These are phyloP conservation scores for Gastrolobium bilobum DNA, from an alignment of 306 rosid genomes.

Conservation along the genomic window DNA sequence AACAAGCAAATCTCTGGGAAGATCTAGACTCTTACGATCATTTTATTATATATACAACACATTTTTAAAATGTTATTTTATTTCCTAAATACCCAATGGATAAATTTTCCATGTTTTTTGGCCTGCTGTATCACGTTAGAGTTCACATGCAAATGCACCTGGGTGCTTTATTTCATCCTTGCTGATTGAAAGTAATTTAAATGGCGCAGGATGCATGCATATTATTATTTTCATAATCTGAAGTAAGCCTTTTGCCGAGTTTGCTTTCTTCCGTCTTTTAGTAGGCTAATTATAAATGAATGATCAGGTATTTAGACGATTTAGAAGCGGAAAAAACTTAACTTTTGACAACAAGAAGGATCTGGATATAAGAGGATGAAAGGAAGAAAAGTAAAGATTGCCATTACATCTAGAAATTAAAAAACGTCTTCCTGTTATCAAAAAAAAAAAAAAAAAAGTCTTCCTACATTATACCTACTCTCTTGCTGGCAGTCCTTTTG, in stretches of 20 bases:
- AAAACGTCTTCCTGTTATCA: background rate
- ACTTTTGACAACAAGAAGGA: background rate
- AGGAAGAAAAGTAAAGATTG: background rate
- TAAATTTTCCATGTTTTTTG: background rate
- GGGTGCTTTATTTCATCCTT: background rate
- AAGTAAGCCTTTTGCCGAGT: background rate
- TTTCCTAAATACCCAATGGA: background rate
- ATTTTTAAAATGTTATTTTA: background rate
- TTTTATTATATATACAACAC: background rate
- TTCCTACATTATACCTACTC: background rate
- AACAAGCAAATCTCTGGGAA: background rate
- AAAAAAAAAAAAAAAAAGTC: too few species aligned
- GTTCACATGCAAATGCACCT: constrained; percentile 32
- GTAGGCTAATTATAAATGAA: background rate
- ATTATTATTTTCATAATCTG: background rate
- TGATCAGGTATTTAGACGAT: background rate
- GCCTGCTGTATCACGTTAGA: constrained; percentile 19
- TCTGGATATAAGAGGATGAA: background rate
- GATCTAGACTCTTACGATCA: background rate
- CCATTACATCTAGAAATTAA: background rate
- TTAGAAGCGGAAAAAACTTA: background rate
- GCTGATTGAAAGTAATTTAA: background rate
- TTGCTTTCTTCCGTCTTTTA: background rate
- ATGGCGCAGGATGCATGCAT: background rate
- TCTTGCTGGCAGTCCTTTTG: background rate